These are phyloP conservation scores for Fraxinus anomala DNA, from an alignment of 257 asterid species.

Conservation along the genomic window DNA sequence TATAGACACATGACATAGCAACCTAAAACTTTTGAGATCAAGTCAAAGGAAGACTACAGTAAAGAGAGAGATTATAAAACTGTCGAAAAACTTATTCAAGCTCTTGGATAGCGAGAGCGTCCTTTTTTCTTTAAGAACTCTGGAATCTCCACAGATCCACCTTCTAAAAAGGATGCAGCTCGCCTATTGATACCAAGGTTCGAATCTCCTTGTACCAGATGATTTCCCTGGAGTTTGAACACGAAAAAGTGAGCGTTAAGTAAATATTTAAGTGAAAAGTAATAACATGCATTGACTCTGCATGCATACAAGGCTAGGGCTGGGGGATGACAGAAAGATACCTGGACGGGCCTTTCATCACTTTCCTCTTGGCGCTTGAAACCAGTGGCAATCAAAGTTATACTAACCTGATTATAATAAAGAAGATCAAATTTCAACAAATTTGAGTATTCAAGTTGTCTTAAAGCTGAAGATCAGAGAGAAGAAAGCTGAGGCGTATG, in stretches of 20 bases:
- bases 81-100: conserved; percentile 35
- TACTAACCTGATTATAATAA: conserved; percentile 65
- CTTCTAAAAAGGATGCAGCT: conserved; percentile 69
- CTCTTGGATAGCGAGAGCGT: conserved; percentile 80
- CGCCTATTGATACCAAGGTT: conserved; percentile 59
- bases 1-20: conserved; percentile 27
- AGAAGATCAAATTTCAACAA: conserved; percentile 19
- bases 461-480: neutral
- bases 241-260: neutral
- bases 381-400: conserved; percentile 92
- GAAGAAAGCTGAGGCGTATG: neutral
- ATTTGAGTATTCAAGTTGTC: neutral
- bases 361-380: conserved; percentile 93
- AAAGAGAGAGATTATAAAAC: neutral
- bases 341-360: conserved; percentile 72
- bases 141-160: conserved; percentile 76
- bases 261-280: neutral
- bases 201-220: conserved; percentile 58
- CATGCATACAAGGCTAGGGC: neutral
- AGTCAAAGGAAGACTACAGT: neutral
- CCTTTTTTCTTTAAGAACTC: conserved; percentile 92
- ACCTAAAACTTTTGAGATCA: conserved; percentile 4
- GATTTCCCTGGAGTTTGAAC: conserved; percentile 57
- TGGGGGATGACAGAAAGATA: conserved; percentile 28
- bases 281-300: neutral